Conservation (phyloP, 257 asterid genomes). For the Nicotiana tabacum region DNA sequence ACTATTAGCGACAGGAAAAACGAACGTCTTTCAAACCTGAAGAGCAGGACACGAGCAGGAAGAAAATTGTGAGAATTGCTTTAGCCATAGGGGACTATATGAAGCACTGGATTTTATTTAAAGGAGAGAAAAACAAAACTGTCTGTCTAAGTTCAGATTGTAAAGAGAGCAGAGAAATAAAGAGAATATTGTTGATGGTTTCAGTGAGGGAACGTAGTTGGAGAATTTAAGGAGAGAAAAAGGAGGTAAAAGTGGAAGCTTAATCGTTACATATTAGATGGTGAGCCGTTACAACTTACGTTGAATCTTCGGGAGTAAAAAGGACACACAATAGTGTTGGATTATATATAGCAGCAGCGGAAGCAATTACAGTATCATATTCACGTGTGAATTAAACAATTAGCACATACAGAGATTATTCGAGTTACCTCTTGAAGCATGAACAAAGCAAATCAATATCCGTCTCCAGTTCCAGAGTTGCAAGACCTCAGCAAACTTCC, state of each 20-base stretch:
- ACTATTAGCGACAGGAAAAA: not conserved
- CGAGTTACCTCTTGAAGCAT: too few relatives aligned
- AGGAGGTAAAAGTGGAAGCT: not conserved
- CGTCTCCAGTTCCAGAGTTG: too few relatives aligned
- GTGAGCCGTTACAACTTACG: not conserved
- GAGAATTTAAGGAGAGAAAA: not conserved
- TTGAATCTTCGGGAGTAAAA: not conserved
- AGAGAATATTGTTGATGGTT: not conserved
- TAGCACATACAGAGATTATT: too few relatives aligned
- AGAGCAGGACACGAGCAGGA: slow-evolving; percentile 19
- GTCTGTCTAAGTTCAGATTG: not conserved
- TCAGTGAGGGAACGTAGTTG: not conserved
- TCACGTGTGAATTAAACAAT: too few relatives aligned
- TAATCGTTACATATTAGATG: not conserved
- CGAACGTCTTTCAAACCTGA: slow-evolving; percentile 22
- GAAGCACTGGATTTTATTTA: too few relatives aligned
- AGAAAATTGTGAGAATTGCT: slow-evolving; percentile 11
- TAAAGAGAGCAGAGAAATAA: not conserved
- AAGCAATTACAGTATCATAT: too few relatives aligned
- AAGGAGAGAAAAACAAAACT: too few relatives aligned
- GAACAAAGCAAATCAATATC: too few relatives aligned
- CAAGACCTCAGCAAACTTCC: too few relatives aligned
- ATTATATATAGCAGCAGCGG: too few relatives aligned
- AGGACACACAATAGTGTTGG: not conserved
- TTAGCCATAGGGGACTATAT: slow-evolving; percentile 28